Evolutionary conservation across 1,284 basidiomycete genomes (phyloP), one percentile per base, ranked within the genome.

Genomic region (Omphalotus olearius): DNA sequence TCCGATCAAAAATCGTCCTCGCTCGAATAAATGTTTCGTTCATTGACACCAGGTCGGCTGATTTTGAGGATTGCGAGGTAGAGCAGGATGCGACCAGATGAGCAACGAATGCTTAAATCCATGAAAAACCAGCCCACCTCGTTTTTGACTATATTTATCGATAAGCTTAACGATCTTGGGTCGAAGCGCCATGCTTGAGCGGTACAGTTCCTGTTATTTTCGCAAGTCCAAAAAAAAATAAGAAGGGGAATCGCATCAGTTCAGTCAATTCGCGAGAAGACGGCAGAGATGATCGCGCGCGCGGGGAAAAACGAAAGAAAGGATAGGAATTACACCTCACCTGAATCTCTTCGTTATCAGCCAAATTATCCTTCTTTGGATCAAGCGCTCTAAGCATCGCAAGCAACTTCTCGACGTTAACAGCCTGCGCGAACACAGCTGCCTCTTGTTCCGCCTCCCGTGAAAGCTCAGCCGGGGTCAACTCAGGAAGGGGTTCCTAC

Each of bases 111-210:
- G n/a, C 13, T 17, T 6, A 40, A n/a, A 10, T 2, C 20, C 13
- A 40, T 40, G 14, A n/a, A 39, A 39, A 25, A 11, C 18, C 6
- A 40, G 58, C 63, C 51, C 59, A 85, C 90, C 82, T 75, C 91
- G 78, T 71, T 96, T 95, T 71, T 96, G 93, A 63, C 91, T 93
- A 68, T 99, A 99, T 72, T 96, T 96, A 66, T 98, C 93, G 60
- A 99, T 98, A 50, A 99, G 72, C 62, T 93, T 93, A 57, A 96
- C 93, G 57, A 99, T 97, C 77, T 93, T 94, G 2, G 93, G 93
- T 53, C 96, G 80, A 45, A 98, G 71, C 1, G 85, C 79, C 78
- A 99, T 93, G 60, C 89, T 89, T 13, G 85, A 82, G 54, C 93
- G 84, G 69, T 99, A 98, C 50, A 98, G 70, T 64, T 97, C 94